phyloP scores from a whole-genome alignment of 2,329 filamentous ascomycete species.

The Knufia petricola region DNA sequence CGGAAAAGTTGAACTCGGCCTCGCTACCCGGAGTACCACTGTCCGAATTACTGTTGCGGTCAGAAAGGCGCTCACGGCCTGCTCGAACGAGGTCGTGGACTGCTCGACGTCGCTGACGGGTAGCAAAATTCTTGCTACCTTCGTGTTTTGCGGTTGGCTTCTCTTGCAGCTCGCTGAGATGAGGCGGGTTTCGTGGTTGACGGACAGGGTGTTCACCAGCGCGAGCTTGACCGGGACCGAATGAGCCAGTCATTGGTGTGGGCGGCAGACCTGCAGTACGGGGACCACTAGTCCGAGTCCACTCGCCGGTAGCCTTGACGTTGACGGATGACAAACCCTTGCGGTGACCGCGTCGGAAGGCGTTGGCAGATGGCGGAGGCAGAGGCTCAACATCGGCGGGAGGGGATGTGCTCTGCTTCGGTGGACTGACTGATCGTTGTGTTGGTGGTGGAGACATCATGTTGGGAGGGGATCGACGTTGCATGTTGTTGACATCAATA shows the following conservation, averaged over 20 bases:
- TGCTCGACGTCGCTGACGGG: conserved; percentile 82
- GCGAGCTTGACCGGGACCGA: conserved; percentile 84
- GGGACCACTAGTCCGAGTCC: conserved; percentile 55
- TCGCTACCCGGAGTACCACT: conserved; percentile 88
- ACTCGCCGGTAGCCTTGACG: conserved; percentile 38
- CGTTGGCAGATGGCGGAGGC: conserved; percentile 78
- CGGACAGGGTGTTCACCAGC: conserved; percentile 90
- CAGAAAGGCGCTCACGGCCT: conserved; percentile 69
- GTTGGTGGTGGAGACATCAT: conserved; percentile 67
- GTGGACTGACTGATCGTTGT: conserved; percentile 53
- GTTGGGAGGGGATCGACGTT: conserved; percentile 32
- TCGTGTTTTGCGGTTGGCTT: conserved; percentile 90
- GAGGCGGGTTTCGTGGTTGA: conserved; percentile 84
- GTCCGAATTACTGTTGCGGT: conserved; percentile 53
- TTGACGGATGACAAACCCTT: conserved; percentile 68
- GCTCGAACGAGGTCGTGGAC: conserved; percentile 86
- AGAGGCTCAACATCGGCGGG: conserved; percentile 62
- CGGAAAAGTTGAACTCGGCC: conserved; percentile 57
- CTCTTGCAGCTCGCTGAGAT: conserved; percentile 77
- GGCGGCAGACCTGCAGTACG: conserved; percentile 72
- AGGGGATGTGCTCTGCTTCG: conserved; percentile 56
- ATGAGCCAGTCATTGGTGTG: conserved; percentile 72
- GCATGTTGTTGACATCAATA: conserved; percentile 10
- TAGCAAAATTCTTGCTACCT: conserved; percentile 93
- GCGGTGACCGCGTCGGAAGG: conserved; percentile 89